Percentiles rank a stretch among this genome's conserved stretches.
These are phyloP conservation scores for Globisporangium sylvaticum DNA, from an alignment of 352 stramenopile genomes.

Conservation along the genomic window DNA sequence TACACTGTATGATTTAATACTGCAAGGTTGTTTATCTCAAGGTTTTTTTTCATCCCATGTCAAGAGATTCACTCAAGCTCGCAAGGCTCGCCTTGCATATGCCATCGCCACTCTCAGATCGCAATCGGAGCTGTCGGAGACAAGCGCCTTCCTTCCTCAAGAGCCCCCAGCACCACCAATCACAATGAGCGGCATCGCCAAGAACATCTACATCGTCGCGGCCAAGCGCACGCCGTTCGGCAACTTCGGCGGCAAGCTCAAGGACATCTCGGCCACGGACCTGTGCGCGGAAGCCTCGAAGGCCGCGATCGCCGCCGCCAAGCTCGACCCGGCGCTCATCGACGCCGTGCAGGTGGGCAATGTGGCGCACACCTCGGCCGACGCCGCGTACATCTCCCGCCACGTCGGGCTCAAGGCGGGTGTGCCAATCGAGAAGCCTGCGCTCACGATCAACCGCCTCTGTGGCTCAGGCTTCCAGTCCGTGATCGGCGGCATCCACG, in stretches of 20 bases:
- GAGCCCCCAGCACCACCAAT: neutral
- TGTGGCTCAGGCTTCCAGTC: slow-evolving; percentile 98
- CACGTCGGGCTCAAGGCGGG: slow-evolving; percentile 93
- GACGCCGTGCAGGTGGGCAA: slow-evolving; percentile 96
- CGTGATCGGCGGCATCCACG: slow-evolving; percentile 89
- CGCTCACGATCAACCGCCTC: slow-evolving; percentile 96
- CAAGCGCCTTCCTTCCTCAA: slow-evolving; percentile 4
- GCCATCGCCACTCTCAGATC: slow-evolving; percentile 21
- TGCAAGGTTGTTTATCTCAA: neutral
- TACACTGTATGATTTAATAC: neutral
- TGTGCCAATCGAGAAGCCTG: slow-evolving; percentile 86
- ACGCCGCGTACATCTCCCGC: slow-evolving; percentile 93
- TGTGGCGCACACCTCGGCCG: slow-evolving; percentile 92
- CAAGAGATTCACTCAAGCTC: neutral
- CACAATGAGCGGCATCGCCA: slow-evolving; percentile 41
- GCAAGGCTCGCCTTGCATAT: neutral
- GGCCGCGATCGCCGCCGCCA: slow-evolving; percentile 69
- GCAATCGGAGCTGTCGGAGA: slow-evolving; percentile 14
- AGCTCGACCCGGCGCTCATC: slow-evolving; percentile 86
- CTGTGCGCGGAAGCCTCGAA: slow-evolving; percentile 85
- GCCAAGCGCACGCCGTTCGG: slow-evolving; percentile 96
- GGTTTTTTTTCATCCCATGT: slow-evolving; percentile 5
- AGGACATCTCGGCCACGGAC: slow-evolving; percentile 90
- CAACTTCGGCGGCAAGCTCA: slow-evolving; percentile 93
- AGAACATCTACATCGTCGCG: slow-evolving; percentile 94